phyloP scores from a whole-genome alignment of 1,284 basidiomycete species.

The Coniferiporia weirii region DNA sequence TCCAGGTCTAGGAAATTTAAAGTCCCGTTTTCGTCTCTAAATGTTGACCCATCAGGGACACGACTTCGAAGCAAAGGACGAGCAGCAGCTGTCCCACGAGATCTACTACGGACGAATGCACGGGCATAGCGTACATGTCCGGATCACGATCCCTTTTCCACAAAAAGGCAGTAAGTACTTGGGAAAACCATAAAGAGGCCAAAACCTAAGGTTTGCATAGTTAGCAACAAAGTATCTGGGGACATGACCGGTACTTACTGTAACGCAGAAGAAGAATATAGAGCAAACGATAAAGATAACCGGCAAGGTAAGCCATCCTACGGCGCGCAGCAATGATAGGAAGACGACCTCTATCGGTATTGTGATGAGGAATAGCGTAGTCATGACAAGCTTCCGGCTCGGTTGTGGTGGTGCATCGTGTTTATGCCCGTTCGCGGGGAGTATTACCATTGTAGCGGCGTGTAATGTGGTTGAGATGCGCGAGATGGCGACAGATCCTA shows the following conservation, averaged over 20 bases:
- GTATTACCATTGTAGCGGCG: conserved; percentile 36
- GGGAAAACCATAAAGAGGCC: conserved; percentile 67
- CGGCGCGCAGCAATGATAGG: conserved; percentile 53
- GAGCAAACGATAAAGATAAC: conserved; percentile 63
- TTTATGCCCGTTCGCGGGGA: conserved; percentile 14
- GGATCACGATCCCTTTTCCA: conserved; percentile 86
- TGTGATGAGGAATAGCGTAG: conserved; percentile 67
- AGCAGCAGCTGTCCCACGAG: conserved; percentile 86
- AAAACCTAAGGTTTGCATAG: conserved; percentile 44
- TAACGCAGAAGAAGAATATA: conserved; percentile 64
- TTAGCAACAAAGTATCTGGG: neutral
- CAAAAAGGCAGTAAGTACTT: conserved; percentile 68
- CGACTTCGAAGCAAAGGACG: conserved; percentile 67
- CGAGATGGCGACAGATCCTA: conserved; percentile 90
- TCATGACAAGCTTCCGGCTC: conserved; percentile 48
- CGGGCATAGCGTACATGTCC: conserved; percentile 89
- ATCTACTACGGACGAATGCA: conserved; percentile 88
- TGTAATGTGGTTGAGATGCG: conserved; percentile 85
- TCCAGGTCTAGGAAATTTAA: neutral
- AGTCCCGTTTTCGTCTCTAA: conserved; percentile 19
- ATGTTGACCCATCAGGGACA: conserved; percentile 36
- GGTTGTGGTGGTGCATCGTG: conserved; percentile 30
- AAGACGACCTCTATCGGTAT: conserved; percentile 76
- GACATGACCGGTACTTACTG: conserved; percentile 45
- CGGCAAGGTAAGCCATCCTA: conserved; percentile 75